Evolutionary conservation across 805 yeast species (phyloP).

Genomic region (Kockiozyma suomiensis): DNA sequence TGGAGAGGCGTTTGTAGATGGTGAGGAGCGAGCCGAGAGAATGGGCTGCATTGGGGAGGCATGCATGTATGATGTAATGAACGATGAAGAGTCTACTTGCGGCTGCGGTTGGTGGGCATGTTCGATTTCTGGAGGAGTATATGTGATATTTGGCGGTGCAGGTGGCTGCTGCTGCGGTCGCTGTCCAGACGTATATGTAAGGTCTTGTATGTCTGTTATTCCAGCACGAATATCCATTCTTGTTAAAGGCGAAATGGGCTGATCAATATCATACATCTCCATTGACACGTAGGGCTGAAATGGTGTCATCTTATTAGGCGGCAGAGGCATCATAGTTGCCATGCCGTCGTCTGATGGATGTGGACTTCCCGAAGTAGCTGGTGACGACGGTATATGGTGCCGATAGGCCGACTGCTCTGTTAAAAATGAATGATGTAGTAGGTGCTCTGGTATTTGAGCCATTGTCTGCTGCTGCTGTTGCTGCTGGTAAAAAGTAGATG

Average conservation of each 20-base stretch:
- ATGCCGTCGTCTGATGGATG: too few relatives aligned
- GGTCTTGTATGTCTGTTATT: background rate
- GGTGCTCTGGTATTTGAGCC: too few relatives aligned
- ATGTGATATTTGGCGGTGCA: background rate
- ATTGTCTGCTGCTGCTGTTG: slow-evolving; percentile 2
- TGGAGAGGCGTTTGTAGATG: background rate
- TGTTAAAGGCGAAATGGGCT: slow-evolving; percentile 13
- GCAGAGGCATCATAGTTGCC: background rate
- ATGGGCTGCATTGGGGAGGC: background rate
- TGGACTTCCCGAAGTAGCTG: too few relatives aligned
- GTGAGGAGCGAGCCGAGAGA: background rate
- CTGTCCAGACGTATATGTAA: background rate
- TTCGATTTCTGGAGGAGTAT: background rate
- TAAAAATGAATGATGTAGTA: too few relatives aligned
- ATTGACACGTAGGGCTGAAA: background rate
- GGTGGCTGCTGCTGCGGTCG: slow-evolving; percentile 5
- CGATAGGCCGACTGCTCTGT: too few relatives aligned
- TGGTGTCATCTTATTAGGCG: background rate
- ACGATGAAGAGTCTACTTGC: too few relatives aligned
- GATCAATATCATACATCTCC: background rate
- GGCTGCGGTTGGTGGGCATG: background rate
- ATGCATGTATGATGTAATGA: background rate
- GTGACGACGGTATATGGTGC: too few relatives aligned
- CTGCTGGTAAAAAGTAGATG: background rate
- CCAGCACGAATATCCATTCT: background rate